Conservation (phyloP, 768 basidiomycete species). For the Boletus edulis region DNA sequence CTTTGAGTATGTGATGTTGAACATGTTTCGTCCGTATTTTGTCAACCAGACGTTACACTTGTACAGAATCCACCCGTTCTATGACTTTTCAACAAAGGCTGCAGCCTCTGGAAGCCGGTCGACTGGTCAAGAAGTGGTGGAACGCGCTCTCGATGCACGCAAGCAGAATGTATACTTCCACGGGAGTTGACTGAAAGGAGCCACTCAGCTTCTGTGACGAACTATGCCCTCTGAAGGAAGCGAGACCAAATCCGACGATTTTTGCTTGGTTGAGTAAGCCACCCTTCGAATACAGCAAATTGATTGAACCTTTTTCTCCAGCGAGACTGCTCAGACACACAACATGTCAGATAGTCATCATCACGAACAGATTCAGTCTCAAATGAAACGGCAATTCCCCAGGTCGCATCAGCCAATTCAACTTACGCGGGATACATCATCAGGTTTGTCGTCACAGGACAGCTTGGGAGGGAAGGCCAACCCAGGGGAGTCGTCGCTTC, state of each 20-base stretch:
- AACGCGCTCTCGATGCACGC: not conserved
- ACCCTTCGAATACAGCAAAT: not conserved
- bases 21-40: conserved; percentile 10
- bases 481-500: conserved; percentile 15
- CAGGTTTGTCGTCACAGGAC: conserved; percentile 3
- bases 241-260: not conserved
- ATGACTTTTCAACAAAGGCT: conserved; percentile 12
- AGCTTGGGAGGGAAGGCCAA: not conserved
- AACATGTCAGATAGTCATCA: not conserved
- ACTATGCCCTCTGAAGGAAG: not conserved
- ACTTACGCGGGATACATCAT: not conserved
- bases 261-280: conserved; percentile 12
- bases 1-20: conserved; percentile 16
- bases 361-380: not conserved
- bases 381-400: not conserved
- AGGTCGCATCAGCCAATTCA: not conserved
- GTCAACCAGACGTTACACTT: conserved; percentile 2
- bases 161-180: not conserved
- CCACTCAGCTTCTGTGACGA: not conserved
- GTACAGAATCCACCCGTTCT: conserved; percentile 20
- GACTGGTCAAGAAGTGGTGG: not conserved
- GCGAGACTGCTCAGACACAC: conserved; percentile 3
- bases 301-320: not conserved
- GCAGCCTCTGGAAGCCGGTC: not conserved
- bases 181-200: not conserved